phyloP scores from a whole-genome alignment of 257 asterid genomes.

The Fraxinus anomala region DNA sequence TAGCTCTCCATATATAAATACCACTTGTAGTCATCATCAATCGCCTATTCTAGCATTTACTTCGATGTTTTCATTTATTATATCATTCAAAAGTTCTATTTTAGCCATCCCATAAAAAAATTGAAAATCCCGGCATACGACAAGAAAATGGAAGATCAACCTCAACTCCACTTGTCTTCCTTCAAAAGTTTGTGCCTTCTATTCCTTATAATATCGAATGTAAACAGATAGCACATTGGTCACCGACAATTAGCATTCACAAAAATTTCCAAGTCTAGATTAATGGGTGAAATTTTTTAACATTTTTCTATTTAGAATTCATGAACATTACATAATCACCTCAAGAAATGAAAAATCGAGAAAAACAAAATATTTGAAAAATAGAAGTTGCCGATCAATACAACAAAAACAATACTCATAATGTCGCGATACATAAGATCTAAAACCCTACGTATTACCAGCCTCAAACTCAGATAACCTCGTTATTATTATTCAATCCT shows the following conservation, averaged over 20 bases:
- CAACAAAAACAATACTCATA: neutral
- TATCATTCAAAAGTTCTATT: neutral
- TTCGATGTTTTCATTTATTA: neutral
- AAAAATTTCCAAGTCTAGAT: neutral
- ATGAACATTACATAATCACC: neutral
- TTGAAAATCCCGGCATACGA: neutral
- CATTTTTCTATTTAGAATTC: neutral
- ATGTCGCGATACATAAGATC: neutral
- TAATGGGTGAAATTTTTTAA: neutral
- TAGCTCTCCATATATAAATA: neutral
- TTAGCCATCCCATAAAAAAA: too few relatives aligned
- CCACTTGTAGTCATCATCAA: neutral
- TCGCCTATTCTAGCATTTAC: conserved; percentile 1
- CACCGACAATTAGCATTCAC: neutral
- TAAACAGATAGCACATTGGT: neutral
- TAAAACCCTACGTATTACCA: conserved; percentile 2
- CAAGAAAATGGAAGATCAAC: neutral
- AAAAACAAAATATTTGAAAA: neutral
- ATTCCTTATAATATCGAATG: neutral
- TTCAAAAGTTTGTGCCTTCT: neutral
- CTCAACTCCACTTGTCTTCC: neutral
- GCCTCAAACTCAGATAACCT: neutral
- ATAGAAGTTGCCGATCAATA: neutral
- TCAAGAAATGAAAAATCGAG: neutral
- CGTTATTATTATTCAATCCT: neutral